A percentile compares a stretch with the other conserved stretches of the same genome.
These are phyloP conservation scores for Aegle marmelos DNA, from an alignment of 345 rosid species.

Conservation along the genomic window DNA sequence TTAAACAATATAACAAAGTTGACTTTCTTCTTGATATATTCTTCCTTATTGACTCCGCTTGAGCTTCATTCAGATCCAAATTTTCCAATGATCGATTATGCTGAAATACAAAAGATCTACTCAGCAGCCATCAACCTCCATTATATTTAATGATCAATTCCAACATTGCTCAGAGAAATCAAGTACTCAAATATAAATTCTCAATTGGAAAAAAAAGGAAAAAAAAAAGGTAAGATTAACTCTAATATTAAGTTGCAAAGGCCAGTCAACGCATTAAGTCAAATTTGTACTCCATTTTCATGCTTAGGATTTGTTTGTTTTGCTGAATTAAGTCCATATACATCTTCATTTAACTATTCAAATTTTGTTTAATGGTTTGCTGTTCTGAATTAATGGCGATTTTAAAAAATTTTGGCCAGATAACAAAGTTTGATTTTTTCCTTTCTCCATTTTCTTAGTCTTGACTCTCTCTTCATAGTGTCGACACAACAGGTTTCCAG, in stretches of 20 bases:
- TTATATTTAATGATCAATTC: not conserved
- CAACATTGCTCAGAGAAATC: not conserved
- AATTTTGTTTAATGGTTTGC: not conserved
- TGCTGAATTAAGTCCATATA: not conserved
- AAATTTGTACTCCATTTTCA: not conserved
- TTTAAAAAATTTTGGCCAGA: not conserved
- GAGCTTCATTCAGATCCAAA: conserved; percentile 35
- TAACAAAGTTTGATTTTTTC: not conserved
- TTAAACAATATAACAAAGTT: conserved; percentile 53
- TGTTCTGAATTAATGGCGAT: not conserved
- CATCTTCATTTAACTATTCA: not conserved
- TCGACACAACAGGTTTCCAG: not conserved
- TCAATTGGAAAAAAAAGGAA: not conserved
- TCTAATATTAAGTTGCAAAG: not conserved
- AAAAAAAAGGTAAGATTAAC: not conserved
- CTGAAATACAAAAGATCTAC: conserved; percentile 36
- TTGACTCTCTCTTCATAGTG: not conserved
- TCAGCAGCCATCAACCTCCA: conserved; percentile 4
- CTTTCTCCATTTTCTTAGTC: too few relatives aligned
- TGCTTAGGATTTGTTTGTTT: not conserved
- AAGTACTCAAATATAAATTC: not conserved
- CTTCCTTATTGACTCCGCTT: conserved; percentile 33
- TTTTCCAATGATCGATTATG: conserved; percentile 35
- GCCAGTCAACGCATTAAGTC: not conserved
- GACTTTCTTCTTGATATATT: conserved; percentile 41